Percentiles rank a stretch among this genome's conserved stretches.
These are phyloP conservation scores for Saccharum hybrid DNA, from an alignment of 202 grass and related monocot genomes.

Conservation along the genomic window DNA sequence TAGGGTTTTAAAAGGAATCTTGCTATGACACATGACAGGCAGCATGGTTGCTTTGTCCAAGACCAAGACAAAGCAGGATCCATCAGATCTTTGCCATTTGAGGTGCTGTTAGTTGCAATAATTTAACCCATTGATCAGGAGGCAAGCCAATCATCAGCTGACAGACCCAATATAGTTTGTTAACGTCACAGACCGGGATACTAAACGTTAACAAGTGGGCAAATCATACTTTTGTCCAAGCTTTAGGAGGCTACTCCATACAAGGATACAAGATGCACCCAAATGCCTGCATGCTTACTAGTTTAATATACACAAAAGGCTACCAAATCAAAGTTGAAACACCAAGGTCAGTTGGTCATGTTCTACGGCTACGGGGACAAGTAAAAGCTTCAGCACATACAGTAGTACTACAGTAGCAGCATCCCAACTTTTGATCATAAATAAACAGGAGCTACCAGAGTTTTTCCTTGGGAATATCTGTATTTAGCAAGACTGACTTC, in stretches of 20 bases:
- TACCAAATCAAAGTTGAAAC: too few species aligned
- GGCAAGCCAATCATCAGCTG: constrained; percentile 24
- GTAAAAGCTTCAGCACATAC: constrained; percentile 9
- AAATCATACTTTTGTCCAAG: constrained; percentile 53
- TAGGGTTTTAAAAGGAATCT: background rate
- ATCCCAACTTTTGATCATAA: background rate
- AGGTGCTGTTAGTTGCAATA: background rate
- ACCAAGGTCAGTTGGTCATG: constrained; percentile 41
- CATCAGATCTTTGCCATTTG: constrained; percentile 37
- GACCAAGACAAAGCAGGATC: constrained; percentile 47
- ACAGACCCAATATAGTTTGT: constrained; percentile 18
- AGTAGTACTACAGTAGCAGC: background rate
- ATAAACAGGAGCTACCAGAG: background rate
- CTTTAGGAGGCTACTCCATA: constrained; percentile 63
- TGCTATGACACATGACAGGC: background rate
- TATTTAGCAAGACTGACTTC: background rate
- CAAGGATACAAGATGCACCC: constrained; percentile 38
- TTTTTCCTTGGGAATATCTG: background rate
- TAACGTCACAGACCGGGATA: constrained; percentile 24
- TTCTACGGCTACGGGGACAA: constrained; percentile 19
- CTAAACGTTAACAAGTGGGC: constrained; percentile 36
- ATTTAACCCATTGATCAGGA: constrained; percentile 30
- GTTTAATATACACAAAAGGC: too few species aligned
- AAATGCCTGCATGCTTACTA: background rate
- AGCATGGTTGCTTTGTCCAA: constrained; percentile 32